Evolutionary conservation across 1,139 yeast species (phyloP).

Genomic region (Magnusiomyces magnusii): DNA sequence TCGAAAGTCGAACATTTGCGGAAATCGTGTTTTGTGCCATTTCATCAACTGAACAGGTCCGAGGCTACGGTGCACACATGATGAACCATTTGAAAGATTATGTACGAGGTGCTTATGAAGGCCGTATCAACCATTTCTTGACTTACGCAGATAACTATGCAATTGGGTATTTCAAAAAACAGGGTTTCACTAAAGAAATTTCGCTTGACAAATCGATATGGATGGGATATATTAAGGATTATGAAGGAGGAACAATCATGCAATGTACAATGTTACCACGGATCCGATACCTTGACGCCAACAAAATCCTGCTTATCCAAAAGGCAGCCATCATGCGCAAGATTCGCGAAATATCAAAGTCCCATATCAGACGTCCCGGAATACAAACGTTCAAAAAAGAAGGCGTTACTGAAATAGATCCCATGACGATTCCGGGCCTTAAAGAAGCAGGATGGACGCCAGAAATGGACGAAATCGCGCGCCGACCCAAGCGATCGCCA

Average conservation of each 20-base stretch:
- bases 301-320: conserved; percentile 75
- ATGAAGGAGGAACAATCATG: conserved; percentile 98
- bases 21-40: conserved; percentile 98
- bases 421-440: conserved; percentile 77
- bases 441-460: conserved; percentile 97
- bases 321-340: conserved; percentile 87
- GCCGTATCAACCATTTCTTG: conserved; percentile 77
- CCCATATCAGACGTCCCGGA: conserved; percentile 80
- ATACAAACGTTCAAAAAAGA: conserved; percentile 52
- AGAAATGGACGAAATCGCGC: conserved; percentile 95
- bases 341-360: conserved; percentile 67
- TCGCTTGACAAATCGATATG: conserved; percentile 77
- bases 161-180: conserved; percentile 95
- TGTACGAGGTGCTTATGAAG: conserved; percentile 62
- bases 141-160: conserved; percentile 99
- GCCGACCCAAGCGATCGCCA: conserved; percentile 89
- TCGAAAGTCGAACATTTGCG: conserved; percentile 83
- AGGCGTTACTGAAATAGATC: conserved; percentile 43
- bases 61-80: conserved; percentile 97
- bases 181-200: conserved; percentile 94
- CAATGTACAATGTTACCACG: conserved; percentile 92
- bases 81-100: conserved; percentile 98
- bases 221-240: conserved; percentile 99
- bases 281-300: conserved; percentile 80
- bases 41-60: conserved; percentile 92